Evolutionary conservation across 2,329 filamentous ascomycete genomes (phyloP).

Genomic region (Saccharata proteae): DNA sequence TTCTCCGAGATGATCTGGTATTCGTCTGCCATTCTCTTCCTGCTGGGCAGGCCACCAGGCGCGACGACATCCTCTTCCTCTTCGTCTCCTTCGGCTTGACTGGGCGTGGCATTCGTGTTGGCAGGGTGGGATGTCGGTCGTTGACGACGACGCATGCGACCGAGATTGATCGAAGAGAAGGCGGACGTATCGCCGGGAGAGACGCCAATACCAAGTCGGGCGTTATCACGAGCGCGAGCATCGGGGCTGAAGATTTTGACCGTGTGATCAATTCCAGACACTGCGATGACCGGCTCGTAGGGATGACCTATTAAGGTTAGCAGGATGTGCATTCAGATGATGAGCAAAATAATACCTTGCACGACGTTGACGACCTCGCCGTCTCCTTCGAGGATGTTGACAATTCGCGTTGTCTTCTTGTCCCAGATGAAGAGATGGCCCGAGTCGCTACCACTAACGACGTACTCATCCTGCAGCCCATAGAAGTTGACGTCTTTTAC

Average conservation of each 20-base stretch:
- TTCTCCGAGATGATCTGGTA: slow-evolving; percentile 53
- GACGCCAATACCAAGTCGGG: slow-evolving; percentile 46
- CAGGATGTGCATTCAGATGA: background rate
- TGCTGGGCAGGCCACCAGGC: slow-evolving; percentile 38
- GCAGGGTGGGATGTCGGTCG: slow-evolving; percentile 2
- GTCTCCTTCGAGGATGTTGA: slow-evolving; percentile 55
- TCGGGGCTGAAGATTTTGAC: slow-evolving; percentile 58
- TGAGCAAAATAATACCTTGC: slow-evolving; percentile 34
- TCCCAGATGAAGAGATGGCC: slow-evolving; percentile 61
- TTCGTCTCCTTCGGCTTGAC: slow-evolving; percentile 12
- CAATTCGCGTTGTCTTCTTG: slow-evolving; percentile 45
- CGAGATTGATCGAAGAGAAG: slow-evolving; percentile 28
- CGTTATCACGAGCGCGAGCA: slow-evolving; percentile 42
- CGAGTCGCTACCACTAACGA: slow-evolving; percentile 54
- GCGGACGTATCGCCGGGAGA: slow-evolving; percentile 32
- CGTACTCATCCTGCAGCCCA: slow-evolving; percentile 54
- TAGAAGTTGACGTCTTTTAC: slow-evolving; percentile 62
- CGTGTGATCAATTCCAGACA: slow-evolving; percentile 55
- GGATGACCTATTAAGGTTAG: slow-evolving; percentile 41
- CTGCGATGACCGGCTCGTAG: slow-evolving; percentile 54
- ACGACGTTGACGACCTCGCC: slow-evolving; percentile 60
- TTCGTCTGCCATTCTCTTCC: slow-evolving; percentile 46
- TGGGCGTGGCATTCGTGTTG: slow-evolving; percentile 5
- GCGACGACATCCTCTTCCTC: slow-evolving; percentile 28
- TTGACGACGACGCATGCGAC: slow-evolving; percentile 11